Percentiles rank a stretch among this genome's conserved stretches.
Conservation (phyloP, 495 filamentous ascomycete species). For the Xylaria castorea region DNA sequence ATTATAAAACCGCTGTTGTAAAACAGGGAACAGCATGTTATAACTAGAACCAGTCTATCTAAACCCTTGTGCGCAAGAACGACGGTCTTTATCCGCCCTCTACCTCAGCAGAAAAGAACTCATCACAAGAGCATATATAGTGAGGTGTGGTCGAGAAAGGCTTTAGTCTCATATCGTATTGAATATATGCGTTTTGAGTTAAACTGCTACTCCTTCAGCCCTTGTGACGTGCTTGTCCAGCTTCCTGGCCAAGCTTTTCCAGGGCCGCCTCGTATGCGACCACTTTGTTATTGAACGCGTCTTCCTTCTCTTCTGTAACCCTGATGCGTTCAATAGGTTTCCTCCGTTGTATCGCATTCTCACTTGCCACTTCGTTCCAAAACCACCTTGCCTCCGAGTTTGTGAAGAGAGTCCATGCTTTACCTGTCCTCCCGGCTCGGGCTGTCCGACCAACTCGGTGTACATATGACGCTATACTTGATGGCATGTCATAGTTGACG, state of each 20-base stretch:
- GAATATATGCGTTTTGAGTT: background rate
- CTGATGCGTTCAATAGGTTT: conserved; percentile 48
- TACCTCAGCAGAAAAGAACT: background rate
- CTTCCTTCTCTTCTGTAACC: conserved; percentile 60
- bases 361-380: conserved; percentile 73
- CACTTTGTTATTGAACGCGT: conserved; percentile 60
- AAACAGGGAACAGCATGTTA: too few species aligned
- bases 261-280: conserved; percentile 68
- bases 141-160: background rate
- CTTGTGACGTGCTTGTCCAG: conserved; percentile 31
- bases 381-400: conserved; percentile 86
- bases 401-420: conserved; percentile 82
- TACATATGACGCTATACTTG: conserved; percentile 79
- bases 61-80: too few species aligned
- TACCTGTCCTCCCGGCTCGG: conserved; percentile 75
- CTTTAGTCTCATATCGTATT: background rate
- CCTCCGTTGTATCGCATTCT: conserved; percentile 41
- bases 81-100: too few species aligned
- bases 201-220: background rate
- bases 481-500: conserved; percentile 92
- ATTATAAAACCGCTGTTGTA: too few species aligned
- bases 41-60: too few species aligned
- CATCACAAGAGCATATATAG: background rate
- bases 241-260: conserved; percentile 56
- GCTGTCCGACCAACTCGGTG: conserved; percentile 94